phyloP scores from a whole-genome alignment of 495 filamentous ascomycete genomes.

The Podospora appendiculata region DNA sequence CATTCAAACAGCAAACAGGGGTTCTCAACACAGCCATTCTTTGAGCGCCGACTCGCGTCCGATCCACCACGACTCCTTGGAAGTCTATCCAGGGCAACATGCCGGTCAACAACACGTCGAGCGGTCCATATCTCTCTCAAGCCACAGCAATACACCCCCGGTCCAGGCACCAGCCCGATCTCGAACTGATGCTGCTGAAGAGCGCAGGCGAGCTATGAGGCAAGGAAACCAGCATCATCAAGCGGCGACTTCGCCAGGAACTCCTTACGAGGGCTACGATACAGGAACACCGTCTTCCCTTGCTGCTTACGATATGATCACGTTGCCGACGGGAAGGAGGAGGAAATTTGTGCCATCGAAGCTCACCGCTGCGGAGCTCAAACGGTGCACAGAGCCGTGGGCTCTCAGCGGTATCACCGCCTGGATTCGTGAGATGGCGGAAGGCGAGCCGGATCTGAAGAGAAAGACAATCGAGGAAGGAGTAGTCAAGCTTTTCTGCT shows the following conservation, averaged over 20 bases:
- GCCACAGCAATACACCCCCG: slow-evolving; percentile 71
- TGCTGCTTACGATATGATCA: slow-evolving; percentile 59
- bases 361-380: slow-evolving; percentile 75
- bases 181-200: slow-evolving; percentile 84
- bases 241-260: slow-evolving; percentile 34
- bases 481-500: slow-evolving; percentile 82
- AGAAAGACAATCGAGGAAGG: slow-evolving; percentile 76
- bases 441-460: slow-evolving; percentile 75
- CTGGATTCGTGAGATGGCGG: slow-evolving; percentile 84
- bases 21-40: slow-evolving; percentile 31
- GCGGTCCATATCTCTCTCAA: slow-evolving; percentile 77
- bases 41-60: slow-evolving; percentile 30
- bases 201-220: slow-evolving; percentile 46
- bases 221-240: slow-evolving; percentile 50
- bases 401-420: slow-evolving; percentile 77
- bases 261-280: slow-evolving; percentile 41
- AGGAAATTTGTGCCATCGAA: slow-evolving; percentile 85
- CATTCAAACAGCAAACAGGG: slow-evolving; percentile 23
- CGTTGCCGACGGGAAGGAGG: slow-evolving; percentile 58
- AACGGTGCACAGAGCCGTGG: slow-evolving; percentile 85
- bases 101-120: slow-evolving; percentile 52
- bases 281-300: slow-evolving; percentile 43
- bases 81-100: slow-evolving; percentile 20
- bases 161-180: slow-evolving; percentile 78
- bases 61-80: slow-evolving; percentile 23